Conservation (phyloP, 2,329 filamentous ascomycete species). For the Ascochyta fabae region DNA sequence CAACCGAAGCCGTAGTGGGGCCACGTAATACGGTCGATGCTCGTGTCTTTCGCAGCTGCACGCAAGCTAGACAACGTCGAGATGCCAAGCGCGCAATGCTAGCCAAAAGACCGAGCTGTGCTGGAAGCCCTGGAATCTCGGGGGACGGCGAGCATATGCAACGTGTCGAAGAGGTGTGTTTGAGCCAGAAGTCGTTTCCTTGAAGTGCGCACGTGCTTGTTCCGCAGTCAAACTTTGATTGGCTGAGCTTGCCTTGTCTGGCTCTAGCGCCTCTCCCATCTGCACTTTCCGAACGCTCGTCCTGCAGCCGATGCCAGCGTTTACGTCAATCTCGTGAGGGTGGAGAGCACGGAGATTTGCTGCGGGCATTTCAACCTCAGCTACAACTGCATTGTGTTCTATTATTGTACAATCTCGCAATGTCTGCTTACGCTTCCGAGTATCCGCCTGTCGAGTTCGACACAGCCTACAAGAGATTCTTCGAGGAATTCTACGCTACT, state of each 20-base stretch:
- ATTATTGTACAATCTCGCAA: constrained; percentile 13
- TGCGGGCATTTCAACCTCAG: constrained; percentile 3
- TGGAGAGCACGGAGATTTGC: constrained; percentile 12
- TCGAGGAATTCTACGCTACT: constrained; percentile 55
- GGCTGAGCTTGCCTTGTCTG: not conserved
- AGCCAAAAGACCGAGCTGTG: not conserved
- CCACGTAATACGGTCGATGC: not conserved
- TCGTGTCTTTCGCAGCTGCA: not conserved
- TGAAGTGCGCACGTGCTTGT: constrained; percentile 1
- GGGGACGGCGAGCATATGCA: not conserved
- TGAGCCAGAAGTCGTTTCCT: constrained; percentile 2
- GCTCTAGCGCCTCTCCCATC: constrained; percentile 7
- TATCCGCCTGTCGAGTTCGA: constrained; percentile 48
- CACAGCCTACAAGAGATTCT: constrained; percentile 52
- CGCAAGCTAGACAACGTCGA: not conserved
- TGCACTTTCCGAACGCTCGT: constrained; percentile 5
- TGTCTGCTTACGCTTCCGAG: constrained; percentile 44
- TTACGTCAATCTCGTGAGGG: constrained; percentile 10
- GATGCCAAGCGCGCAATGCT: not conserved
- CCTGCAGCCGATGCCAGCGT: constrained; percentile 8
- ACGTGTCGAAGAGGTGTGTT: constrained; percentile 1
- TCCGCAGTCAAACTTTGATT: constrained; percentile 5
- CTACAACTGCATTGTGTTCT: constrained; percentile 1
- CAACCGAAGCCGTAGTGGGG: not conserved
- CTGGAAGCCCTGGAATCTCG: constrained; percentile 1